phyloP scores from a whole-genome alignment of 2,329 filamentous ascomycete genomes.

The Bipolaris cookei region DNA sequence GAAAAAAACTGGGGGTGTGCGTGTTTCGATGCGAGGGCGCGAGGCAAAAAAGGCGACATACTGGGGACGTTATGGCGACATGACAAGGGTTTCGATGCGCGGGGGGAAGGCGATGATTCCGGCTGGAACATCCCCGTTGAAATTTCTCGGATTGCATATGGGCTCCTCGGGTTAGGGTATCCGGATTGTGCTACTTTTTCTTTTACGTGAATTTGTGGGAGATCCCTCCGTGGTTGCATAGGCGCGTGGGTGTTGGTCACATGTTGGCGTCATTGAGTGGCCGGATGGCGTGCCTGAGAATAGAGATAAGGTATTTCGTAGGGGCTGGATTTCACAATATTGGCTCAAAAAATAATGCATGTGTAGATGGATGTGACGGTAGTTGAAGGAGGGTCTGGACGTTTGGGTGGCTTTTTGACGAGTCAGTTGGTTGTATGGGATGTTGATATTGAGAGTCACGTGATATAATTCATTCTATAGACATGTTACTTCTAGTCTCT shows the following conservation, averaged over 20 bases:
- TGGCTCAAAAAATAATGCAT: background rate
- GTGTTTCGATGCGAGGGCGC: background rate
- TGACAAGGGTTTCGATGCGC: background rate
- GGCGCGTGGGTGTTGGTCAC: background rate
- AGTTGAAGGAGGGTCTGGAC: no score
- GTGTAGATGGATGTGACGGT: no score
- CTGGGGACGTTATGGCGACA: slow-evolving; percentile 12
- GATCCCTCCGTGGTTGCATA: background rate
- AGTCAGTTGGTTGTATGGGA: background rate
- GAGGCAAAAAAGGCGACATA: slow-evolving; percentile 6
- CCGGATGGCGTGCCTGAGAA: slow-evolving; percentile 10
- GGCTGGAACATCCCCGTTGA: no score
- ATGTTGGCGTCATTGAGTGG: slow-evolving; percentile 10
- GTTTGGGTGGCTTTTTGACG: background rate
- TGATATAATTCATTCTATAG: slow-evolving; percentile 4
- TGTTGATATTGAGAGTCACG: background rate
- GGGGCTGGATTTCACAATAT: background rate
- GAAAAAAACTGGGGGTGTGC: no score
- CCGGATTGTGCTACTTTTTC: background rate
- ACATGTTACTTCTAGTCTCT: slow-evolving; percentile 17
- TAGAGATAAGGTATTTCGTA: background rate
- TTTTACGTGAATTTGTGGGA: no score
- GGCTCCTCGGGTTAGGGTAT: background rate
- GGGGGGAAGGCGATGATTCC: no score
- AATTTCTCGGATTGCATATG: no score